Evolutionary conservation across 306 rosid species (phyloP).

Genomic region (Mucuna pruriens): DNA sequence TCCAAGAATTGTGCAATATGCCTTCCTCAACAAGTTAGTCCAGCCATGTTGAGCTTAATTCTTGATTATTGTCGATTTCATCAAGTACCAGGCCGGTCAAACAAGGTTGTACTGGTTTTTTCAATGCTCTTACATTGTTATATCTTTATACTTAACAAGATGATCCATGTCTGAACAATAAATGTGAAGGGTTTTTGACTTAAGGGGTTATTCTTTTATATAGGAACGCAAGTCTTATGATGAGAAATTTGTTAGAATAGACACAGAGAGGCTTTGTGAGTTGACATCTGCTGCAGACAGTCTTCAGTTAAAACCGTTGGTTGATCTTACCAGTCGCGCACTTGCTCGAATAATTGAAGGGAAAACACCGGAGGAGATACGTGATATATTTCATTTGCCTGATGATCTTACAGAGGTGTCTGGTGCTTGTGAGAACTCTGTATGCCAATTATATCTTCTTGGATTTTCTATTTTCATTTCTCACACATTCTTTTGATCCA

Average conservation of each 20-base stretch:
- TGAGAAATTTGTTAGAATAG: constrained; percentile 88
- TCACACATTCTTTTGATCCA: constrained; percentile 52
- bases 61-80: constrained; percentile 97
- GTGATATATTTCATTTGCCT: constrained; percentile 97
- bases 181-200: constrained; percentile 37
- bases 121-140: constrained; percentile 10
- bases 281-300: constrained; percentile 98
- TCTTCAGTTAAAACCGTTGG: constrained; percentile 93
- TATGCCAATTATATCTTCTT: constrained; percentile 45
- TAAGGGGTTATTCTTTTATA: constrained; percentile 41
- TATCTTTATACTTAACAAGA: constrained; percentile 19
- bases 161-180: background rate
- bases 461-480: constrained; percentile 45
- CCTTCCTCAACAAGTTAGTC: constrained; percentile 96
- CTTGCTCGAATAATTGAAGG: constrained; percentile 99
- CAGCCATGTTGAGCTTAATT: constrained; percentile 83
- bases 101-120: constrained; percentile 64
- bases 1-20: constrained; percentile 95
- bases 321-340: constrained; percentile 96
- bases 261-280: constrained; percentile 91
- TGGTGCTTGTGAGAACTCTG: constrained; percentile 56
- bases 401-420: constrained; percentile 99
- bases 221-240: constrained; percentile 91
- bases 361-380: constrained; percentile 95
- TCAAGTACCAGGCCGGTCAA: constrained; percentile 95